These are phyloP conservation scores for Cercospora sesami DNA, from an alignment of 2,329 filamentous ascomycete genomes.

Conservation along the genomic window DNA sequence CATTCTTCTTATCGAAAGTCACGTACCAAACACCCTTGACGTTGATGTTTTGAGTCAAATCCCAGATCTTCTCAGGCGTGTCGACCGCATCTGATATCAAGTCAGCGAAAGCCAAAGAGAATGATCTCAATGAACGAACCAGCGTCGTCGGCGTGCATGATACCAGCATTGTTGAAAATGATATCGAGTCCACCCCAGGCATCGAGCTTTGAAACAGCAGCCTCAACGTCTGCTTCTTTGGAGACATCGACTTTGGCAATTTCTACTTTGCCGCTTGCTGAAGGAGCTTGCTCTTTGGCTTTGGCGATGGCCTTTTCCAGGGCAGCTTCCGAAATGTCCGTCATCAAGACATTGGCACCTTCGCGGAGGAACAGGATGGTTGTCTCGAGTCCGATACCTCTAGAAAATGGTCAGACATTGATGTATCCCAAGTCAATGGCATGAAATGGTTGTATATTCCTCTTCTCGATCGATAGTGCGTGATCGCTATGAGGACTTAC, in stretches of 20 bases:
- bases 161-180: slow-evolving; percentile 97
- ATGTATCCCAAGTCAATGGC: background rate
- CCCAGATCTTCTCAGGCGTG: slow-evolving; percentile 89
- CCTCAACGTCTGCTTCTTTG: slow-evolving; percentile 76
- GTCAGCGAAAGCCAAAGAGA: background rate
- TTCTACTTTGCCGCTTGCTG: slow-evolving; percentile 60
- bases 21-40: slow-evolving; percentile 88
- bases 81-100: slow-evolving; percentile 60
- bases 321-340: slow-evolving; percentile 77
- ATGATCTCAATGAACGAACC: slow-evolving; percentile 29
- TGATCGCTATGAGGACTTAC: slow-evolving; percentile 52
- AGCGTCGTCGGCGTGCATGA: slow-evolving; percentile 77
- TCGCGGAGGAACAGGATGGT: slow-evolving; percentile 85
- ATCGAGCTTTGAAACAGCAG: slow-evolving; percentile 73
- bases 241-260: slow-evolving; percentile 74
- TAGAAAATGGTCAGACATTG: slow-evolving; percentile 40
- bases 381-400: slow-evolving; percentile 91
- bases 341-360: slow-evolving; percentile 80
- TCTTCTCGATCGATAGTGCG: background rate
- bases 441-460: background rate
- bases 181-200: slow-evolving; percentile 84
- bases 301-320: slow-evolving; percentile 75
- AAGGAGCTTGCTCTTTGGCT: slow-evolving; percentile 65
- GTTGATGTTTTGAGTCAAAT: slow-evolving; percentile 89
- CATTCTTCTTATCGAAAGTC: no score